Base-by-base conservation (phyloP, 768 basidiomycete genomes). In the Podaxis carcinomalis region DNA sequence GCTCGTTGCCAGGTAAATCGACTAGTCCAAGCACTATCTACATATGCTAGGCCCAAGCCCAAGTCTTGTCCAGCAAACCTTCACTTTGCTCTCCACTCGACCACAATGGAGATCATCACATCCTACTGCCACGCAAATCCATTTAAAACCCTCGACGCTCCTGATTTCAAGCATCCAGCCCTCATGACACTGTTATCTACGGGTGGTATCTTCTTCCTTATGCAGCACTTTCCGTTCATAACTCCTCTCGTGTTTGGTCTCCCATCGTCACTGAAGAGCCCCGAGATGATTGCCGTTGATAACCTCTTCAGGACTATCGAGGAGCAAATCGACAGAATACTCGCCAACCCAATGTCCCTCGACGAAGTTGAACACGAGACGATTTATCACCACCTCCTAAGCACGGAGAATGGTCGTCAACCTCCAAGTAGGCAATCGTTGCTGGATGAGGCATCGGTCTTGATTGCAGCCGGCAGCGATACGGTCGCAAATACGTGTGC, bases 401-500 rank as follows among this genome's bases (percentile, higher is more conserved):
- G 36, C 16, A 47, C 57, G 3, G 46, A 63, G 37, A 37, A 35
- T 16, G 57, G 57, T n/a, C 52, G 39, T 2, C 27, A 52, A 19
- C 51, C 40, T 9, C 37, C 44, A 21, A 57, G 32, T n/a, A 32
- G 44, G 6, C 16, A 10, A 6, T 53, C 52, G 2, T 21, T 63
- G 14, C 2, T 51, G 2, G 51, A 59, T 11, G 57, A 63, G 11
- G 62, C 46, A 0, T 13, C 11, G 0, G 36, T 52, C 14, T 19
- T 63, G 47, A 51, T 63, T 10, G 58, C 62, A 46, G 80, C 80
- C 5, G 80, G 80, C 5, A 75, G 74, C 25, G 80, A 80, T 62
- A 80, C 79, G 3, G 74, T 76, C 13, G 78, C 74, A 14, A 76
- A 79, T 59, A 68, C 74, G 0, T 74, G 75, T 59, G 74, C 69